These are phyloP conservation scores for Eimeria maxima DNA, from an alignment of 169 alveolate species.

Conservation along the genomic window DNA sequence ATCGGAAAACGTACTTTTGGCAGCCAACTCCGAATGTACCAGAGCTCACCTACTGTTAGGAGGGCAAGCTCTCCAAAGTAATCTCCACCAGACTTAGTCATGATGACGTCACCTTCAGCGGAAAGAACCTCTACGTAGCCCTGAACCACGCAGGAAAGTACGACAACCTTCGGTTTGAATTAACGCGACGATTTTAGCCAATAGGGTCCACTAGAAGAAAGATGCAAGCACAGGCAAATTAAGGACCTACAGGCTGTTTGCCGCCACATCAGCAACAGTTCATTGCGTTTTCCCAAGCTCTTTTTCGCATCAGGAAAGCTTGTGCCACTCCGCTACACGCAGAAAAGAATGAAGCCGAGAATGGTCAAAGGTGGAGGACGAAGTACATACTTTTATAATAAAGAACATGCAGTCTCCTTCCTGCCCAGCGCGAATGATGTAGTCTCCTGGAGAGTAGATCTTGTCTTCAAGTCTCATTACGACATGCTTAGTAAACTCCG, in stretches of 20 bases:
- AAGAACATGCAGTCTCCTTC: slow-evolving; percentile 73
- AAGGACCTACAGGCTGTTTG: not conserved
- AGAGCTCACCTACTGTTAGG: slow-evolving; percentile 62
- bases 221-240: not conserved
- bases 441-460: slow-evolving; percentile 69
- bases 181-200: no score
- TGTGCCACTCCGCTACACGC: not conserved
- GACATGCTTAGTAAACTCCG: slow-evolving; percentile 65
- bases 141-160: not conserved
- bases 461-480: slow-evolving; percentile 60
- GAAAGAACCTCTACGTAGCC: slow-evolving; percentile 70
- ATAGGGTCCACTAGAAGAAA: no score
- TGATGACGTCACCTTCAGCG: not conserved
- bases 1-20: not conserved
- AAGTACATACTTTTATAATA: slow-evolving; percentile 48
- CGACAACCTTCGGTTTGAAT: not conserved
- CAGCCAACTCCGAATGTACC: not conserved
- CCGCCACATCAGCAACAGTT: not conserved
- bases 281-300: not conserved
- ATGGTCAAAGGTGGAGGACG: not conserved
- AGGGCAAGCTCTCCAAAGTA: slow-evolving; percentile 71
- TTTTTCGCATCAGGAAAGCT: not conserved
- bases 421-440: slow-evolving; percentile 74
- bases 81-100: slow-evolving; percentile 56
- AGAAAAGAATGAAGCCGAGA: not conserved